Evolutionary conservation across 2,329 filamentous ascomycete genomes (phyloP).

Genomic region (Ceratocystis diversiconidia): DNA sequence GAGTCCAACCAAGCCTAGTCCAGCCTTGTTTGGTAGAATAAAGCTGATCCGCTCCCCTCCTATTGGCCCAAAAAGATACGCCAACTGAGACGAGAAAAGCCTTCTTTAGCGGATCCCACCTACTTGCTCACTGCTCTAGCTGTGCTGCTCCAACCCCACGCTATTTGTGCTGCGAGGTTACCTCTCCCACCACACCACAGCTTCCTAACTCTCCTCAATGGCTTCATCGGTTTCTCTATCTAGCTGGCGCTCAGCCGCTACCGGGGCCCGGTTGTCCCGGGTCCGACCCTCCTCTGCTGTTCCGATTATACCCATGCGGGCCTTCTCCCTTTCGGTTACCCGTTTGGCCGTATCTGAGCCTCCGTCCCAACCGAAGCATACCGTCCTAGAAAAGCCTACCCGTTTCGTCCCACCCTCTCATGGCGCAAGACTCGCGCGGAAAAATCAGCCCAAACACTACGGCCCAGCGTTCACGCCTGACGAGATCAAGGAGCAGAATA

Average conservation of each 20-base stretch:
- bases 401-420: constrained; percentile 90
- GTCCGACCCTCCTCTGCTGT: neutral
- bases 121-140: neutral
- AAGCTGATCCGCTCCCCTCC: neutral
- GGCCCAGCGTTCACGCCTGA: constrained; percentile 55
- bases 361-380: constrained; percentile 35
- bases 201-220: neutral
- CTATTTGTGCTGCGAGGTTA: neutral
- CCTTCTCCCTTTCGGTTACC: neutral
- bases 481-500: constrained; percentile 51
- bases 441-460: constrained; percentile 50
- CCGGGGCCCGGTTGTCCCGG: neutral
- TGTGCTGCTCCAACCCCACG: neutral
- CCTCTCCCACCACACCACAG: neutral
- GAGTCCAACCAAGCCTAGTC: neutral
- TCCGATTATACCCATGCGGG: neutral
- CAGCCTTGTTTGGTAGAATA: constrained; percentile 1
- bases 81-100: neutral
- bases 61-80: neutral
- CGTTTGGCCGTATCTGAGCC: neutral
- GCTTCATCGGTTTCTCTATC: neutral
- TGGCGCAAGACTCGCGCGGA: constrained; percentile 50
- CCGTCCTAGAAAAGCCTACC: constrained; percentile 71
- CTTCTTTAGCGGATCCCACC: neutral
- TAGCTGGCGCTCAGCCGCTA: neutral